These are phyloP conservation scores for Yueomyces sp. DNA, from an alignment of 805 yeast genomes.

Conservation along the genomic window DNA sequence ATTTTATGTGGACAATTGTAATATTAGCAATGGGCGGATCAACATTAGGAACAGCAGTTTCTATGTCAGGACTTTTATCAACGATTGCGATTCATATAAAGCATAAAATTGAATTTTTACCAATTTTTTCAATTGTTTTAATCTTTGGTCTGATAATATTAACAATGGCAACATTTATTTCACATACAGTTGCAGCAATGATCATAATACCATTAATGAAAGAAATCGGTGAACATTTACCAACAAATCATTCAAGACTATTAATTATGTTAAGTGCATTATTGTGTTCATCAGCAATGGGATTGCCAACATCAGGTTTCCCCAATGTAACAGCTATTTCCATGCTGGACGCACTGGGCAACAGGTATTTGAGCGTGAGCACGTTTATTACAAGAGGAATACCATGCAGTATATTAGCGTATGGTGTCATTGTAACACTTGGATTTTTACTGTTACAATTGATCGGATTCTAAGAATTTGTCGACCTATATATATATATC, in stretches of 20 bases:
- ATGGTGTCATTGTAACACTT: constrained; percentile 55
- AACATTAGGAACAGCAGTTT: constrained; percentile 88
- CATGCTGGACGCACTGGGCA: constrained; percentile 83
- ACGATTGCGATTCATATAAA: constrained; percentile 68
- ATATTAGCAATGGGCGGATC: constrained; percentile 97
- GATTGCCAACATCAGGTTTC: constrained; percentile 92
- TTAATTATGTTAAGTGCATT: constrained; percentile 52
- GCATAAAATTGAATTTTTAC: constrained; percentile 46
- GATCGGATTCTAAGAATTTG: constrained; percentile 29
- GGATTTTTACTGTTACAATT: constrained; percentile 65
- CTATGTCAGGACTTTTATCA: constrained; percentile 74
- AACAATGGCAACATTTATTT: constrained; percentile 84
- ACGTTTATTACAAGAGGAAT: constrained; percentile 86
- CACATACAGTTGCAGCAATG: constrained; percentile 94
- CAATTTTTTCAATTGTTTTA: constrained; percentile 58
- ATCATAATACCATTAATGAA: constrained; percentile 83
- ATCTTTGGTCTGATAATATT: constrained; percentile 74
- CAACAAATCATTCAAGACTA: constrained; percentile 71
- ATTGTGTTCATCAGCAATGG: constrained; percentile 93
- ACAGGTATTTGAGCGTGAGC: constrained; percentile 74
- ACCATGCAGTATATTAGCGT: constrained; percentile 70
- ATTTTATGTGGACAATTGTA: constrained; percentile 93
- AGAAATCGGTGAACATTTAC: constrained; percentile 69
- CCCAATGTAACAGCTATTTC: constrained; percentile 97
- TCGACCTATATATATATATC: too few species aligned